Evolutionary conservation across 331 rosid genomes (phyloP), one percentile per base, ranked within the genome.

Genomic region (Saraca asoca): DNA sequence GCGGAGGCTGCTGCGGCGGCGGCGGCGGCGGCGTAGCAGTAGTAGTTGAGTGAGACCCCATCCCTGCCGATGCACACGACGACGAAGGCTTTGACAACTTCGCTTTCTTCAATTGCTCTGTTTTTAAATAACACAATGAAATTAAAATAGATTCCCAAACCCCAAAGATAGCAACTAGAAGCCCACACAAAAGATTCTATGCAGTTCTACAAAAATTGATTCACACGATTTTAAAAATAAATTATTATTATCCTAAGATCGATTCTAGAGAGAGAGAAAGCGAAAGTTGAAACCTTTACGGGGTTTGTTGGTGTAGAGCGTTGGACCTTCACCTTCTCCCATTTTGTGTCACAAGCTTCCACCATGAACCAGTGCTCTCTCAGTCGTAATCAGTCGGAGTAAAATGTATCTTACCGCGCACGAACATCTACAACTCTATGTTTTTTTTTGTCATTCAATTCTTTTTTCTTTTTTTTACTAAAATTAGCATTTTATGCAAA

Each of bases 271-370:
- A 49, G 34, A 57, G 5, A 20, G 19, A 71, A 33, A 54, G 44
- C 24, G n/a, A 9, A 16, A 58, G 19, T 15, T 38, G 50, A 24
- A 24, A 92, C 96, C 83, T 81, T 93, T 93, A 63, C 72, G 78
- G 73, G 98, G 98, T 65, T 89, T 87, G 77, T 87, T 57, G 62
- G 73, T 6, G 79, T 63, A 89, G 51, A 93, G 88, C 79, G 84
- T 93, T 1, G 94, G 83, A 71, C 56, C 77, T 65, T 88, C 84
- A 64, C 71, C 80, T 82, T 87, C 89, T 62, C 82, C 70, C 16
- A 7, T 24, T 12, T 53, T 42, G 3, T 11, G 5, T 10, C 9
- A 58, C 63, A 45, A 8, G 5, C 10, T 37, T 45, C 24, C 29
- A 24, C 64, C 33, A 15, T 16, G 60, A 10, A 41, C 52, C 7